Evolutionary conservation across 1,284 basidiomycete genomes (phyloP), one percentile per base, ranked within the genome.

Genomic region (Puccinia sorghi): DNA sequence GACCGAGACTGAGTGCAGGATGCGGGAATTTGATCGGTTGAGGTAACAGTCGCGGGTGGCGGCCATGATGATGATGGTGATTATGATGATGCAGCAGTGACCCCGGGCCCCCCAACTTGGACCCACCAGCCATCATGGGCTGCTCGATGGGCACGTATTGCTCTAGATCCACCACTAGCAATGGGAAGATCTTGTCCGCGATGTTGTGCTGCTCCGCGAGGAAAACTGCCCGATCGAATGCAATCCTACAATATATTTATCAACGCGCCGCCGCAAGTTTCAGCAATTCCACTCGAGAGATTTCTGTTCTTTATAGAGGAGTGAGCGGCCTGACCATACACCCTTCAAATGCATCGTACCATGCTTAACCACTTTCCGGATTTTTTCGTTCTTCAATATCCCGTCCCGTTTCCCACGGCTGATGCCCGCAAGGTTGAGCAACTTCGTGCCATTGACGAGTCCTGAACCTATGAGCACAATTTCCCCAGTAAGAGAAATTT

Each of bases 391-490:
- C 69, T 82, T 82, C 67, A 82, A 79, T 15, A 80, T 71, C 25
- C 74, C 76, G 72, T 82, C 82, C 32, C 81, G 79, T 56, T 81
- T 81, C 3, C 81, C 82, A 17, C 81, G 77, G 13, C 80, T 81
- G 8, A 82, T 63, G 2, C 77, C 77, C 8, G 64, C 72, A 11
- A 80, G 54, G 61, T 82, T 82, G 37, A 82, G 75, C n/a, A 82
- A 67, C 76, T 82, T 82, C 22, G 82, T 82, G 46, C 80, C 80
- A 61, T 82, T 82, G 69, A 82, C 69, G 52, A 78, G 78, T 73
- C 80, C 72, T 54, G 73, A 81, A 69, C 82, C 82, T 81, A 72
- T 32, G 32, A 22, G 15, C 15, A 39, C 9, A 46, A 73, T 3
- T n/a, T 3, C 32, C 8, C 12, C 13, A 7, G 43, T 39, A 75